A percentile compares a stretch with the other conserved stretches of the same genome.
phyloP scores from a whole-genome alignment of 441 rosid genomes.

The Pelargonium myrrhifolium region DNA sequence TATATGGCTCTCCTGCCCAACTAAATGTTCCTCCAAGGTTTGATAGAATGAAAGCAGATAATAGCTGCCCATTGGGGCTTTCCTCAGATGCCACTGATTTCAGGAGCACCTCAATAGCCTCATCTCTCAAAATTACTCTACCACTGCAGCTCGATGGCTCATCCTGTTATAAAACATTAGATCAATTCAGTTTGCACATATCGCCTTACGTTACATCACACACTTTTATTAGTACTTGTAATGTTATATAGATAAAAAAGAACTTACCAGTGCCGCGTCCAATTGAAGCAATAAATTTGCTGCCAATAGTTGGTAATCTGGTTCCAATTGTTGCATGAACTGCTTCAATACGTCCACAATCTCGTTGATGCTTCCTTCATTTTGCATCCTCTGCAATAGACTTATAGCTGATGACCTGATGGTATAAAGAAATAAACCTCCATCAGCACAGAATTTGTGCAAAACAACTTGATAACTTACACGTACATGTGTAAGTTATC shows the following conservation, averaged over 20 bases:
- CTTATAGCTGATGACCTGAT: constrained; percentile 64
- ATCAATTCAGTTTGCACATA: too few species aligned
- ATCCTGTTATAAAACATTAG: too few species aligned
- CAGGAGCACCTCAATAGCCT: constrained; percentile 50
- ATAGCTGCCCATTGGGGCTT: constrained; percentile 36
- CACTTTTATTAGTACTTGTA: neutral
- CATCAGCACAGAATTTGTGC: neutral
- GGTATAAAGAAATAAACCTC: neutral
- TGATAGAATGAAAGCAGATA: constrained; percentile 59
- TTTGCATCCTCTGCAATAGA: constrained; percentile 51
- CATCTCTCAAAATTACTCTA: constrained; percentile 40
- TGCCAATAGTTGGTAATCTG: constrained; percentile 57
- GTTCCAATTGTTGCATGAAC: constrained; percentile 39
- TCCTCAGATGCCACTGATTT: constrained; percentile 43
- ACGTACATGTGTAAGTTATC: neutral
- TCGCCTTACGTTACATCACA: too few species aligned
- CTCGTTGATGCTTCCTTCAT: constrained; percentile 45
- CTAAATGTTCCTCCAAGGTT: constrained; percentile 86
- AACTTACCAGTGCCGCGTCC: constrained; percentile 47
- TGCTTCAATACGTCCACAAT: constrained; percentile 36
- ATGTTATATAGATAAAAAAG: neutral
- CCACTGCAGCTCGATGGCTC: constrained; percentile 29
- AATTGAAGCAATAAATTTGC: constrained; percentile 74
- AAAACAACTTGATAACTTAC: too few species aligned
- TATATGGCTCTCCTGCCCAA: constrained; percentile 84